Conservation (phyloP, 345 rosid species). For the Eucalyptus pauciflora region DNA sequence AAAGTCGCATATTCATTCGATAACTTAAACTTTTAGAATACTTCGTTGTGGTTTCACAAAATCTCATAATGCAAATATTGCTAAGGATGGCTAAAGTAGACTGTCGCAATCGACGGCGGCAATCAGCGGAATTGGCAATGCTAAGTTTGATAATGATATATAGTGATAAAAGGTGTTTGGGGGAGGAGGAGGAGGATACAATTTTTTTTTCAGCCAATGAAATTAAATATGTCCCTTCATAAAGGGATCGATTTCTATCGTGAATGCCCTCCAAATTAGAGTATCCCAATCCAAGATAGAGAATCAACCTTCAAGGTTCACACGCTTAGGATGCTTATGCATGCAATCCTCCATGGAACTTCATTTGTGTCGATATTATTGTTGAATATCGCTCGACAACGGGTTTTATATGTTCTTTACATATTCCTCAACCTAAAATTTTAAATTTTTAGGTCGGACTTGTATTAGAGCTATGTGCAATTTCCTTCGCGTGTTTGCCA, state of each 20-base stretch:
- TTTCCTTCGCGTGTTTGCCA: rapidly evolving
- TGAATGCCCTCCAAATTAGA: not conserved
- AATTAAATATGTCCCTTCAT: not conserved
- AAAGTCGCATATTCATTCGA: rapidly evolving
- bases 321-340: not conserved
- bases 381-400: rapidly evolving
- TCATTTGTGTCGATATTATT: not conserved
- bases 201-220: not conserved
- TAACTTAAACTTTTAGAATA: too few species aligned
- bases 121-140: not conserved
- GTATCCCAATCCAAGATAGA: not conserved
- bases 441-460: not conserved
- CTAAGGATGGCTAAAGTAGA: not conserved
- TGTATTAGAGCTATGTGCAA: not conserved
- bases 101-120: rapidly evolving
- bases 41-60: rapidly evolving
- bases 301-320: not conserved
- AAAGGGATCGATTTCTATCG: not conserved
- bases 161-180: not conserved
- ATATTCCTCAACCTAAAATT: not conserved
- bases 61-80: not conserved
- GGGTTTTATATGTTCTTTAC: not conserved
- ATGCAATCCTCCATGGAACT: not conserved
- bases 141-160: not conserved
- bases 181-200: not conserved